Percentiles rank a stretch among this genome's conserved stretches.
Evolutionary conservation across 306 rosid species (phyloP).

Genomic region (Coriaria nepalensis): DNA sequence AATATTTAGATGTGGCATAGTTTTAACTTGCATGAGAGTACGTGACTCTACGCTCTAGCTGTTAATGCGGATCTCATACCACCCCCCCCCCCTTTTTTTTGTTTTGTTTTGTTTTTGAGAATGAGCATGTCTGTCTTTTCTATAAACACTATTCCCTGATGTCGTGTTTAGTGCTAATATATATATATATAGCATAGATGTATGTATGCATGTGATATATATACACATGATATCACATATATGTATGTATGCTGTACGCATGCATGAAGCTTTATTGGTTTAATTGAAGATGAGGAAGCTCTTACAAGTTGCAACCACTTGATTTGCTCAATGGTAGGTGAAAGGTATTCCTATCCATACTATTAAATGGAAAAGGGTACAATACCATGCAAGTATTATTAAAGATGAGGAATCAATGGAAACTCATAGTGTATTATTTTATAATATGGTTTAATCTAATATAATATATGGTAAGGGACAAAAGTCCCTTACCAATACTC

Average conservation of each 20-base stretch:
- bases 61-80: constrained; percentile 62
- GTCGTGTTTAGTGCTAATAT: constrained; percentile 1
- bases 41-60: constrained; percentile 43
- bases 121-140: constrained; percentile 74
- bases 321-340: constrained; percentile 19
- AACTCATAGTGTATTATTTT: no score
- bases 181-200: constrained; percentile 2
- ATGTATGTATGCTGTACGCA: constrained; percentile 6
- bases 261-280: neutral
- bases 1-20: neutral
- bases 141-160: constrained; percentile 3
- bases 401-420: neutral
- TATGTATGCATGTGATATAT: constrained; percentile 1
- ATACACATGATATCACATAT: no score
- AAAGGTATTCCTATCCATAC: constrained; percentile 15
- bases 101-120: constrained; percentile 11
- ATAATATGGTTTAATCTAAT: no score
- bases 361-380: constrained; percentile 11
- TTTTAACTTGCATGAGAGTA: constrained; percentile 30
- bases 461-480: no score
- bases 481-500: no score
- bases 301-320: constrained; percentile 16
- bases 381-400: constrained; percentile 17
- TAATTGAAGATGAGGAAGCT: neutral
- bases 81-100: constrained; percentile 33